phyloP scores from a whole-genome alignment of 129 eudicot species.

The Tanacetum coccineum region DNA sequence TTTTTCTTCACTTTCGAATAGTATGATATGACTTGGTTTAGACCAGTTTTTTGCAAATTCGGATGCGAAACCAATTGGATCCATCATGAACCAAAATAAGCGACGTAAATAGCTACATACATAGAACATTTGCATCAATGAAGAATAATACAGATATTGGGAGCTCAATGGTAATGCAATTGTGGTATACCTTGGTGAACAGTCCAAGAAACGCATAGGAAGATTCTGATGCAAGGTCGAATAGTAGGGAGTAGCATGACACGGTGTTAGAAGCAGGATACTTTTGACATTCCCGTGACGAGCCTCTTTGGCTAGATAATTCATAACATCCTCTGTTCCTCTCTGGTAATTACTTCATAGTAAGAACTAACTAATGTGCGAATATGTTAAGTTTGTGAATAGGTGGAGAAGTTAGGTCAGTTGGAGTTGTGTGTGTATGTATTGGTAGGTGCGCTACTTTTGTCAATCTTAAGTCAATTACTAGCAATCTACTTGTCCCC shows the following conservation, averaged over 20 bases:
- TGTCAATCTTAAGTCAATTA: no score
- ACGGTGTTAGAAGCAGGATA: slow-evolving; percentile 75
- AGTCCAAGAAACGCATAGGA: slow-evolving; percentile 92
- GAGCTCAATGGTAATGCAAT: not conserved
- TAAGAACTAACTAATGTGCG: slow-evolving; percentile 18
- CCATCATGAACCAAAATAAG: slow-evolving; percentile 56
- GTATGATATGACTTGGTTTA: slow-evolving; percentile 74
- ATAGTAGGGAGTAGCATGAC: slow-evolving; percentile 96
- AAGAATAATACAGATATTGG: not conserved
- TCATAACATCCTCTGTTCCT: slow-evolving; percentile 84
- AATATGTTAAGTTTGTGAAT: no score
- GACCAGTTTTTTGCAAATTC: slow-evolving; percentile 62
- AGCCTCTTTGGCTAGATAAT: slow-evolving; percentile 76
- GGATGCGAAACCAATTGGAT: slow-evolving; percentile 59
- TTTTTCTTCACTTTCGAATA: slow-evolving; percentile 73
- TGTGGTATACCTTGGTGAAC: slow-evolving; percentile 76
- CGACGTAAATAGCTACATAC: no score
- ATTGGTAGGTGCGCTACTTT: no score
- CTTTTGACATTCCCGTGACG: slow-evolving; percentile 47
- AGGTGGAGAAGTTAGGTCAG: no score
- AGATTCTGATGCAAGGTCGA: slow-evolving; percentile 73
- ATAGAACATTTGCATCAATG: slow-evolving; percentile 4
- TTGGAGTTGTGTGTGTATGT: no score
- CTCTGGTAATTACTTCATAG: slow-evolving; percentile 44
- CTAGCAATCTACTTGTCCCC: no score